A percentile compares a stretch with the other conserved stretches of the same genome.
Conservation (phyloP, 352 stramenopile genomes). For the Globisporangium abappressorium region DNA sequence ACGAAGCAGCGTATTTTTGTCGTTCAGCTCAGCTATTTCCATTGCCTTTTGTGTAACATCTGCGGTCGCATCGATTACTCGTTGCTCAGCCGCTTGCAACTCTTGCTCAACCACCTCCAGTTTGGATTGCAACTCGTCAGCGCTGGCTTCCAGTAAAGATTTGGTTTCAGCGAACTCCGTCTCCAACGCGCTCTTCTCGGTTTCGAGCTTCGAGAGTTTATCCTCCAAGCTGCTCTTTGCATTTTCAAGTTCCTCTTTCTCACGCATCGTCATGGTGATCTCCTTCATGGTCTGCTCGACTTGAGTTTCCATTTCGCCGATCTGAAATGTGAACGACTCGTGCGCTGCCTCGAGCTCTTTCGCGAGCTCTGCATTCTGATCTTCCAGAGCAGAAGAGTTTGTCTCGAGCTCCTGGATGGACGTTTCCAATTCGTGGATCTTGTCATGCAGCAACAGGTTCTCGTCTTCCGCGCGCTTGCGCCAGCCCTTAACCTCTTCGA, state of each 20-base stretch:
- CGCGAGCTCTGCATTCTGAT: constrained; percentile 38
- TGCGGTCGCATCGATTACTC: not conserved
- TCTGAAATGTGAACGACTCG: constrained; percentile 23
- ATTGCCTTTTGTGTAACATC: not conserved
- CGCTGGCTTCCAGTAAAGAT: constrained; percentile 5
- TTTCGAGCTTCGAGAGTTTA: constrained; percentile 14
- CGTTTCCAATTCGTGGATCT: constrained; percentile 34
- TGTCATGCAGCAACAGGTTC: constrained; percentile 34
- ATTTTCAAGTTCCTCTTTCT: constrained; percentile 24
- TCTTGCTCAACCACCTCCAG: not conserved
- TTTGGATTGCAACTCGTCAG: not conserved
- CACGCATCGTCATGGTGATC: constrained; percentile 24
- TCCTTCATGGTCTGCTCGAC: constrained; percentile 38
- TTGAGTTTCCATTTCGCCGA: constrained; percentile 27
- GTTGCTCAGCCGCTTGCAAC: not conserved
- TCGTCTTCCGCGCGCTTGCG: constrained; percentile 46
- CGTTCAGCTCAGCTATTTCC: constrained; percentile 1
- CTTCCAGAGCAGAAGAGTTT: constrained; percentile 17
- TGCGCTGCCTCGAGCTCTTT: constrained; percentile 22
- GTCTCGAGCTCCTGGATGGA: constrained; percentile 31
- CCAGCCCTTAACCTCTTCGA: constrained; percentile 44
- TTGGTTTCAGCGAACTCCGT: constrained; percentile 10
- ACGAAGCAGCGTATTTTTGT: constrained; percentile 1
- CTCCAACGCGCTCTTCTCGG: constrained; percentile 18
- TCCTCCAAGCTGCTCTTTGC: constrained; percentile 12